Evolutionary conservation across 169 alveolate species (phyloP), one percentile per base, ranked within the genome.

Genomic region (Plasmodium blacklocki): DNA sequence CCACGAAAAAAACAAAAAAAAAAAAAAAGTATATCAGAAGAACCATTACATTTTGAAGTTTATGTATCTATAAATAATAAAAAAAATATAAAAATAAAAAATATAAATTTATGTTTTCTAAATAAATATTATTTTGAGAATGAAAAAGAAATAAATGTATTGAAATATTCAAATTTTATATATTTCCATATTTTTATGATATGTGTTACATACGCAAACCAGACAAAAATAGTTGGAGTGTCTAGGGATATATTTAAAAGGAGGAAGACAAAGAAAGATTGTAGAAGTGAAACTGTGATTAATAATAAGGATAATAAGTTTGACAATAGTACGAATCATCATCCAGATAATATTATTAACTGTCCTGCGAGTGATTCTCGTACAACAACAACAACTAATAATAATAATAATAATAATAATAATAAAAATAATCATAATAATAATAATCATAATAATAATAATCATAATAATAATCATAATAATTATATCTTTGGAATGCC

Each of bases 141-240:
- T 32, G 87, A 71, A 32, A 56, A 71, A 15, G 92, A 85, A 59
- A 85, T 85, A 14, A 74, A 85, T n/a, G 92, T 85, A 19, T 85
- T 85, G 70, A 85, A 85, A 29, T 85, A 71, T 59, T 43, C 86
- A 1, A 85, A 85, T 71, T 85, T 71, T 71, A 85, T 85, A 3
- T 85, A 85, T 19, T 85, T 85, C 62, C 92, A 85, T 45, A 43
- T 85, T 32, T 85, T 85, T 52, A 71, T 85, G 14, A 85, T 85
- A 43, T 85, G 92, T 47, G 1, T 85, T 15, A 43, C 88, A 1
- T 85, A 85, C 19, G 92, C 87, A 1, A 71, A n/a, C 39, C 87
- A 71, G 8, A 85, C 92, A 9, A 85, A 71, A 52, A 52, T 85
- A 14, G 18, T 85, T n/a, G 92, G 92, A 0, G 92, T 85, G n/a